A percentile compares a stretch with the other conserved stretches of the same genome.
phyloP scores from a whole-genome alignment of 1,284 basidiomycete genomes.

The Moniliophthora roreri region DNA sequence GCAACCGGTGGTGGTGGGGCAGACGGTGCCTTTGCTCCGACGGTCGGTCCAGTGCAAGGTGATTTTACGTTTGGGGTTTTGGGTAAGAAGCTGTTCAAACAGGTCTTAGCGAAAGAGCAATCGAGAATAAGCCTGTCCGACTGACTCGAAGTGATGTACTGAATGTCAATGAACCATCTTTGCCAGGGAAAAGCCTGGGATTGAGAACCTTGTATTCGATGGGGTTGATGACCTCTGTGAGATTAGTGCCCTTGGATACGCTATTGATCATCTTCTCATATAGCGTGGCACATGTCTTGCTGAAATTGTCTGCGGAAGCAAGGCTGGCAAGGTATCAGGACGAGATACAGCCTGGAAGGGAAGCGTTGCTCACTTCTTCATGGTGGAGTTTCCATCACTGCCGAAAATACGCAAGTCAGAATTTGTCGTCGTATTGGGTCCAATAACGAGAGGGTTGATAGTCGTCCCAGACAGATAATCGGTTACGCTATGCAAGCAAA shows the following conservation, averaged over 20 bases:
- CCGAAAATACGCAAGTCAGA: slow-evolving; percentile 26
- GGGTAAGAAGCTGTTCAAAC: background rate
- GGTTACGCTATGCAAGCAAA: slow-evolving; percentile 21
- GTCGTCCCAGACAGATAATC: slow-evolving; percentile 30
- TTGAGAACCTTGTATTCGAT: slow-evolving; percentile 16
- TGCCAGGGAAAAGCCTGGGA: slow-evolving; percentile 1
- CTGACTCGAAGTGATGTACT: slow-evolving; percentile 4
- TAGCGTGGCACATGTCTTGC: slow-evolving; percentile 17
- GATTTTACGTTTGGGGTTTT: background rate
- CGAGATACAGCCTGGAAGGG: background rate
- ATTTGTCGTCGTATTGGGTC: slow-evolving; percentile 24
- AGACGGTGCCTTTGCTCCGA: background rate
- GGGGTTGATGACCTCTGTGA: slow-evolving; percentile 20
- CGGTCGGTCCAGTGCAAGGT: background rate
- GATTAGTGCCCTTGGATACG: slow-evolving; percentile 19
- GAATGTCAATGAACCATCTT: background rate
- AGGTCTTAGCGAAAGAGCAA: background rate
- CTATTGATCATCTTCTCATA: slow-evolving; percentile 26
- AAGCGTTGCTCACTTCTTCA: slow-evolving; percentile 6
- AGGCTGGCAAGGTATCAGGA: background rate
- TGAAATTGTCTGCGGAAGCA: background rate
- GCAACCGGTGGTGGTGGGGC: no score
- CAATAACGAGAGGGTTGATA: slow-evolving; percentile 25
- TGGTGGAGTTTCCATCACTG: slow-evolving; percentile 13
- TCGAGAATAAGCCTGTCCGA: background rate